Percentiles rank a stretch among this genome's conserved stretches.
Conservation (phyloP, 495 filamentous ascomycete species). For the Neurospora cerealis region DNA sequence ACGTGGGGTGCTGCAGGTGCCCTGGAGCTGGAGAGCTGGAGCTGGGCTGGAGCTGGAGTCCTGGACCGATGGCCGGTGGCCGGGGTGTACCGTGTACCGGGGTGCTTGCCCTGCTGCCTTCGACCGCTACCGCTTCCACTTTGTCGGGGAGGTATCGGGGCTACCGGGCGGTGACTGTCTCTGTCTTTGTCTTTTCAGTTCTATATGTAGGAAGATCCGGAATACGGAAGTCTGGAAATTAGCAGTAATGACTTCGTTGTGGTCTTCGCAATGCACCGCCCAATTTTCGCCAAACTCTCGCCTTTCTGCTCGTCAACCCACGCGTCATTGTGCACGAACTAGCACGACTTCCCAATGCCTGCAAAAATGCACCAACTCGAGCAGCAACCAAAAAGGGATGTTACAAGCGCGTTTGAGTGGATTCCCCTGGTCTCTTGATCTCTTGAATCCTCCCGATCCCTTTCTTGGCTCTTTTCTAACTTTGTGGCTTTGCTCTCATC, state of each 20-base stretch:
- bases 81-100: background rate
- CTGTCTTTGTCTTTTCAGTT: background rate
- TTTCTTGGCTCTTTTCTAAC: background rate
- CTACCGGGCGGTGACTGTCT: background rate
- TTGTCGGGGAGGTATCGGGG: background rate
- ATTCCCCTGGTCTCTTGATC: background rate
- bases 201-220: background rate
- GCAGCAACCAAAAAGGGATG: background rate
- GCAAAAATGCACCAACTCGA: background rate
- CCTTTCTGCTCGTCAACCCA: background rate
- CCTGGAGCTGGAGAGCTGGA: background rate
- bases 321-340: background rate
- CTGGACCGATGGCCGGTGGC: background rate
- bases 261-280: background rate
- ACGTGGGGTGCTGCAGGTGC: background rate
- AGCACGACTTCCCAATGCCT: background rate
- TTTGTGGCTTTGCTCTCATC: background rate
- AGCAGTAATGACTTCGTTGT: background rate
- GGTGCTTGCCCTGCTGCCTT: background rate
- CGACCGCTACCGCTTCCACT: background rate
- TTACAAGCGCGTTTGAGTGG: background rate
- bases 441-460: background rate
- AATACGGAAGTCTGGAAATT: background rate
- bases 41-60: background rate
- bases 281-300: background rate